Evolutionary conservation across 345 rosid species (phyloP), one percentile per base, ranked within the genome.

Genomic region (Salix dunnii): DNA sequence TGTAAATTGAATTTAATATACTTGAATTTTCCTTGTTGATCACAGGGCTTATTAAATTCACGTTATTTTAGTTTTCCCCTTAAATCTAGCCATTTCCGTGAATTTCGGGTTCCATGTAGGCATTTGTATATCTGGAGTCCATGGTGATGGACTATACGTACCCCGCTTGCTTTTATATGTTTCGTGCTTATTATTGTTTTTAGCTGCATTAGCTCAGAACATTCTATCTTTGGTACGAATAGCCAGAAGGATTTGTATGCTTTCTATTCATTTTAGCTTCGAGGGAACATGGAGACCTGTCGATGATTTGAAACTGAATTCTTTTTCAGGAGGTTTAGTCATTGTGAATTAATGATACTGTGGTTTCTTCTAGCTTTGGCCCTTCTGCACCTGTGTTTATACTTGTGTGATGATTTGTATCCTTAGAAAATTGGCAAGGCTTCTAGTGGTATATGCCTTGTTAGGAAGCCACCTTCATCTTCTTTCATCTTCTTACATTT

Each of bases 21-120:
- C 21, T 46, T 63, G 28, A 46, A 36, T 70, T 80, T 67, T 76
- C 53, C 40, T 77, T 62, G 70, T 68, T 78, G 75, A 70, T 84
- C 55, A 49, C 28, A 7, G 64, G 71, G 76, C 74, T 82, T 77
- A 74, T 74, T 78, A 53, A 63, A 60, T 73, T 79, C 74, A 67
- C 25, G n/a, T 64, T 38, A 62, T 80, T 27, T 62, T 27, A 70
- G 38, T 17, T 12, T 48, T 71, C 55, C 74, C 73, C 48, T 38
- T 68, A 66, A 30, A 62, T 70, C 60, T 6, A 30, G 20, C 46
- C 35, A 53, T 53, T 53, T 53, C 23, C 20, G 60, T 53, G 60
- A 20, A 21, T 7, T 53, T 53, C 60, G 60, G 60, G 7, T 20
- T 53, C 23, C 60, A 53, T 20, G 10, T 20, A 53, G 60, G 10